Evolutionary conservation across 257 asterid species (phyloP).

Genomic region (Galeopsis tetrahit): DNA sequence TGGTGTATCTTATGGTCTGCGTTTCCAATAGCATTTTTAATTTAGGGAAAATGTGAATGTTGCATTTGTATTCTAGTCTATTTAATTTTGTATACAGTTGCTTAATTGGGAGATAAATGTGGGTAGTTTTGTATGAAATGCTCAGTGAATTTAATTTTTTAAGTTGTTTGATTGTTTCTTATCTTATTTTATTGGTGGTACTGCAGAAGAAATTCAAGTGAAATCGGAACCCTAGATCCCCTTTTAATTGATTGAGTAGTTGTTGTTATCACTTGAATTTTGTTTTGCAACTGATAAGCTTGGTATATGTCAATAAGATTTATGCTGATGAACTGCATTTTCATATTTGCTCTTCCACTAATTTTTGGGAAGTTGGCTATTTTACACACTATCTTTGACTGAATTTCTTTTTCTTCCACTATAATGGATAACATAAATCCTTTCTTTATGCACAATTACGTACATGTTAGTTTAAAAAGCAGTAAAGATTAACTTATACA

Average conservation of each 20-base stretch:
- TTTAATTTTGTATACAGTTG: slow-evolving; percentile 23
- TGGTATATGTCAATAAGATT: background rate
- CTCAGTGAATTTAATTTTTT: slow-evolving; percentile 6
- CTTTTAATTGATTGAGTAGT: background rate
- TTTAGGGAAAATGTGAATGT: slow-evolving; percentile 21
- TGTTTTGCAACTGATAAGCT: background rate
- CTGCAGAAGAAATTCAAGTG: slow-evolving; percentile 9
- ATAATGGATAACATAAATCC: background rate
- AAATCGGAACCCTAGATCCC: slow-evolving; percentile 8
- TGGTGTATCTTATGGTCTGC: slow-evolving; percentile 1
- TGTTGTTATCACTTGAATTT: slow-evolving; percentile 1
- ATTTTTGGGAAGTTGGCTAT: background rate
- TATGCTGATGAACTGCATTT: background rate
- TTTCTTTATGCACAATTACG: background rate
- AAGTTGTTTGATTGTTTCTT: background rate
- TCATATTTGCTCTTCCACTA: background rate
- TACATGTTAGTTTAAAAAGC: too few relatives aligned
- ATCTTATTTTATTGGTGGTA: slow-evolving; percentile 7
- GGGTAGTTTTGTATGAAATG: slow-evolving; percentile 18
- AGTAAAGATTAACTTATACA: background rate
- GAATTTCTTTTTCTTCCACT: background rate
- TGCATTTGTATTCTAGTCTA: slow-evolving; percentile 10
- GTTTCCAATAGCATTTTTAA: slow-evolving; percentile 20
- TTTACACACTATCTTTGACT: slow-evolving; percentile 1
- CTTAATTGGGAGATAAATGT: slow-evolving; percentile 10